Evolutionary conservation across 1,139 yeast species (phyloP).

Genomic region (Chernovozyma sophiae-reginae): DNA sequence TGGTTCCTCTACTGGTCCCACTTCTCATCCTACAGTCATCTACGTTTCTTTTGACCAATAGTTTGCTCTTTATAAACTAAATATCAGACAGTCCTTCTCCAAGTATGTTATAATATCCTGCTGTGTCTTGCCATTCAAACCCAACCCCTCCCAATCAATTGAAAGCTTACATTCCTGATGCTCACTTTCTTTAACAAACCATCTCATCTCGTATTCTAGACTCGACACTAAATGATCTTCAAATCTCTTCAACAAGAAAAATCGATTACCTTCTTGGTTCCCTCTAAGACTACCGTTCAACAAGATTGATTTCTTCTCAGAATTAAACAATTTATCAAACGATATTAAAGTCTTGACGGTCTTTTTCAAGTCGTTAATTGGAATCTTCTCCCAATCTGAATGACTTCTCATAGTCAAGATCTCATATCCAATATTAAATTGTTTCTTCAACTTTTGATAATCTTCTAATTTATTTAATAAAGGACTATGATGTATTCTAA

Average conservation of each 20-base stretch:
- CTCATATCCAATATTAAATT: constrained; percentile 25
- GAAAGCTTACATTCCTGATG: constrained; percentile 3
- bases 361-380: constrained; percentile 8
- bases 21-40: too few species aligned
- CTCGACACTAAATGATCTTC: constrained; percentile 37
- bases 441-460: constrained; percentile 26
- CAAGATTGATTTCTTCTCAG: constrained; percentile 7
- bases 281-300: neutral
- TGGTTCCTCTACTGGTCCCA: too few species aligned
- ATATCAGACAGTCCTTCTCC: constrained; percentile 1
- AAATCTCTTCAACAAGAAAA: constrained; percentile 33
- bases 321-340: constrained; percentile 20
- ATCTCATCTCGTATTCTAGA: constrained; percentile 38
- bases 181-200: constrained; percentile 18
- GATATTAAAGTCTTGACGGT: constrained; percentile 21
- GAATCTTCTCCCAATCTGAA: constrained; percentile 22
- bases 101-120: constrained; percentile 5
- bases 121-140: constrained; percentile 1
- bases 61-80: neutral
- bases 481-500: constrained; percentile 37
- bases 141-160: constrained; percentile 2
- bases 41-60: too few species aligned
- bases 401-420: constrained; percentile 17
- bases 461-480: constrained; percentile 27
- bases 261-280: constrained; percentile 8